Conservation (phyloP, 768 basidiomycete genomes). For the Vararia minispora region DNA sequence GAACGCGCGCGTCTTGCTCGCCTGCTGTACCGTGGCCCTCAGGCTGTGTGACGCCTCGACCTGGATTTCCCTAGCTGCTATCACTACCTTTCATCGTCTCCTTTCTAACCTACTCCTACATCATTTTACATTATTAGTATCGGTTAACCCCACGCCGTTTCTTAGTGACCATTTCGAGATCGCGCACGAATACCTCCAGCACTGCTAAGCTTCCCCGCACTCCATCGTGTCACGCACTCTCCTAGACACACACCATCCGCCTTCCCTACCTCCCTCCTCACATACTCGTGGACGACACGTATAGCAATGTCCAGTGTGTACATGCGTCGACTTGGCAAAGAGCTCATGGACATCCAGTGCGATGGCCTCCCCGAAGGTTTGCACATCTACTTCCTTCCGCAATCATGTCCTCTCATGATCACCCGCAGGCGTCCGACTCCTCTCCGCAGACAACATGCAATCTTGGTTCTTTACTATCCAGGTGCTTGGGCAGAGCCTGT, state of each 20-base stretch:
- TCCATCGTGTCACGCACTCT: neutral
- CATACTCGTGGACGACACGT: conserved; percentile 1
- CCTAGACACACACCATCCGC: neutral
- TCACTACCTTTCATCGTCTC: too few relatives aligned
- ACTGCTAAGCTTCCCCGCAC: too few relatives aligned
- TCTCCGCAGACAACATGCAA: conserved; percentile 66
- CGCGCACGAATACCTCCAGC: too few relatives aligned
- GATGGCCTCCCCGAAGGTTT: conserved; percentile 5
- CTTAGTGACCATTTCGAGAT: too few relatives aligned
- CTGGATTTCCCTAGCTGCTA: too few relatives aligned
- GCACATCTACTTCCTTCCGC: neutral
- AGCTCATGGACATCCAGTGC: conserved; percentile 14
- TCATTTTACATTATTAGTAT: too few relatives aligned
- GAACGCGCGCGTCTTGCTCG: too few relatives aligned
- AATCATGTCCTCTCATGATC: neutral
- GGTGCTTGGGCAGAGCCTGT: conserved; percentile 76
- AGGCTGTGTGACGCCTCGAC: too few relatives aligned
- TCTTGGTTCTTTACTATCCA: conserved; percentile 74
- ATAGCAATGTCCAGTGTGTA: conserved; percentile 11
- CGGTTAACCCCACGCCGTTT: too few relatives aligned
- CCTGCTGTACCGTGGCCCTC: too few relatives aligned
- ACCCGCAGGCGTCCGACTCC: conserved; percentile 53
- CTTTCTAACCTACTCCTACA: too few relatives aligned
- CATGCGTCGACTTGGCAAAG: conserved; percentile 13
- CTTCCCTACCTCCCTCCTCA: conserved; percentile 2